These are phyloP conservation scores for Sutorius australiensis DNA, from an alignment of 768 basidiomycete species.

Conservation along the genomic window DNA sequence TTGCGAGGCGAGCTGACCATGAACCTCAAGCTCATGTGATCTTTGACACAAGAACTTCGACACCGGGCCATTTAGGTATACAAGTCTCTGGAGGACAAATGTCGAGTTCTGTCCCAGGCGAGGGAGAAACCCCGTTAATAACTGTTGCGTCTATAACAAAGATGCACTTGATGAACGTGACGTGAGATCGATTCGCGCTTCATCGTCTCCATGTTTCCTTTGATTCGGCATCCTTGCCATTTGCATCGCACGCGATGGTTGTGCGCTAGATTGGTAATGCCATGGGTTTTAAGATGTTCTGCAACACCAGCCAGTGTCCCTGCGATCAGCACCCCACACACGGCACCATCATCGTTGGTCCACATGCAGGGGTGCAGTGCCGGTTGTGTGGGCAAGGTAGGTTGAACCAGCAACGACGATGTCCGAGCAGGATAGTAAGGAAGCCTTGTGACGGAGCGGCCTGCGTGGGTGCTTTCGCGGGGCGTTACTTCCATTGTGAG, in stretches of 20 bases:
- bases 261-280: not conserved
- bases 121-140: not conserved
- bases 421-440: not conserved
- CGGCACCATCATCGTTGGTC: not conserved
- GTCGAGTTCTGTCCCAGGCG: not conserved
- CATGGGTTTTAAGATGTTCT: conserved; percentile 11
- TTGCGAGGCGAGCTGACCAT: not conserved
- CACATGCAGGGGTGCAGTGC: conserved; percentile 6
- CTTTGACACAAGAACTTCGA: not conserved
- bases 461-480: not conserved
- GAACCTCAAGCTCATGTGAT: not conserved
- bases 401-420: not conserved
- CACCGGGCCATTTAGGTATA: not conserved
- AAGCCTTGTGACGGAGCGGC: not conserved
- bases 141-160: conserved; percentile 6
- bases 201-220: not conserved
- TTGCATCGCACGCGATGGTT: not conserved
- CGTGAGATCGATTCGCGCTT: conserved; percentile 18
- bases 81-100: not conserved
- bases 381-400: not conserved
- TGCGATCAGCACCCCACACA: conserved; percentile 2
- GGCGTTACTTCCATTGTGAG: no score
- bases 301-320: not conserved
- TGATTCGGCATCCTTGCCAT: conserved; percentile 10
- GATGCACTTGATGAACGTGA: conserved; percentile 14